phyloP scores from a whole-genome alignment of 768 basidiomycete genomes.

The Hydnomerulius pinastri region DNA sequence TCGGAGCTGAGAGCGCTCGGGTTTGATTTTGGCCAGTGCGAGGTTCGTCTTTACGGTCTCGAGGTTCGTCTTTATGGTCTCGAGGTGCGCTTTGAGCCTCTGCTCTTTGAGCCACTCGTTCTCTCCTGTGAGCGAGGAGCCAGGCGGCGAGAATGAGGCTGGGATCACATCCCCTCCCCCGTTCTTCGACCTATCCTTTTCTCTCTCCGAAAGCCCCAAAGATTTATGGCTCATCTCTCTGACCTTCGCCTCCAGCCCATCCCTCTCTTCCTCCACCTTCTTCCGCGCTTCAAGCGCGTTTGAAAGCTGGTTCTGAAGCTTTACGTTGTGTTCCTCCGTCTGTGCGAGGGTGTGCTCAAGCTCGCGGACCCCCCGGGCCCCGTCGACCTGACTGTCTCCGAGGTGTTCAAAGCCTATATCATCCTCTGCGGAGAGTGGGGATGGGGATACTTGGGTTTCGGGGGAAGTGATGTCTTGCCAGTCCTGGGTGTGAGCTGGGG shows the following conservation, averaged over 20 bases:
- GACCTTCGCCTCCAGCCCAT: conserved; percentile 1
- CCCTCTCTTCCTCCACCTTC: background rate
- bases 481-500: conserved; percentile 7
- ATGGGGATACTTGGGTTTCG: conserved; percentile 23
- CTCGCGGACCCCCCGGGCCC: background rate
- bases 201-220: too few relatives aligned
- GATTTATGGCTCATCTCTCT: too few relatives aligned
- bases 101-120: conserved; percentile 20
- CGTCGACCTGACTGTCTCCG: conserved; percentile 22
- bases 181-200: conserved; percentile 8
- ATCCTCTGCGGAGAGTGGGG: conserved; percentile 20
- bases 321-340: too few relatives aligned
- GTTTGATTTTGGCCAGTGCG: conserved; percentile 10
- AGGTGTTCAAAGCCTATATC: conserved; percentile 21
- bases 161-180: conserved; percentile 6
- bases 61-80: conserved; percentile 21
- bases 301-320: too few relatives aligned
- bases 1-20: conserved; percentile 10
- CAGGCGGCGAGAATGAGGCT: background rate
- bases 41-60: conserved; percentile 16
- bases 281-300: background rate
- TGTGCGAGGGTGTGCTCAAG: background rate
- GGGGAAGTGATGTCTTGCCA: conserved; percentile 2
- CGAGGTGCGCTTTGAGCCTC: conserved; percentile 20
- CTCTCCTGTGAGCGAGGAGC: conserved; percentile 15